Conservation (phyloP, 176 grass and related monocot genomes). For the Typha latifolia region DNA sequence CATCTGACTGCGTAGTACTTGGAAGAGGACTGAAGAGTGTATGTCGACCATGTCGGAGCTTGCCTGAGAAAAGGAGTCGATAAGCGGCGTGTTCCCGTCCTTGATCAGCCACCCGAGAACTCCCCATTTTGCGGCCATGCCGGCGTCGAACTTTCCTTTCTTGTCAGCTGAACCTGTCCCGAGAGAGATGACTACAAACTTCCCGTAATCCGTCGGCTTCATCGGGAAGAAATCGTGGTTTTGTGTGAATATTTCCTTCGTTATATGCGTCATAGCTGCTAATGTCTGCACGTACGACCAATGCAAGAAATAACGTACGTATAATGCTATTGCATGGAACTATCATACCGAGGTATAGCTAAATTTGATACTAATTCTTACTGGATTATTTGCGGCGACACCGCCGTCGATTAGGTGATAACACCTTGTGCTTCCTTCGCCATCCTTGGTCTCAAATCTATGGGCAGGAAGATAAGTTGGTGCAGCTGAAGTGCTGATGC, state of each 20-base stretch:
- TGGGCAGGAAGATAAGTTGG: constrained; percentile 67
- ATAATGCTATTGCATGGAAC: neutral
- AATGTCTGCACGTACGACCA: constrained; percentile 29
- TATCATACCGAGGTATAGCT: neutral
- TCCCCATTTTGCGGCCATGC: constrained; percentile 33
- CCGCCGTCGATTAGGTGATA: constrained; percentile 69
- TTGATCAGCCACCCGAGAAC: constrained; percentile 38
- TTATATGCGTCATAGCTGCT: constrained; percentile 37
- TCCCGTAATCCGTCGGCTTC: constrained; percentile 37
- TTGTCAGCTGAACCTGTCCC: constrained; percentile 31
- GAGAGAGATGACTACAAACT: constrained; percentile 39
- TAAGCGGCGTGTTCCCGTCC: constrained; percentile 22
- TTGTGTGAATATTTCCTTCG: constrained; percentile 28
- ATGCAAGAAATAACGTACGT: neutral
- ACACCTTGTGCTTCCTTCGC: neutral
- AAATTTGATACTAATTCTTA: constrained; percentile 10
- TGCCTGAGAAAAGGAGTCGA: constrained; percentile 32
- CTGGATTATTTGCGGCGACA: constrained; percentile 62
- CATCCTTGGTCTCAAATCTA: constrained; percentile 37
- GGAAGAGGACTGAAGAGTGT: constrained; percentile 29
- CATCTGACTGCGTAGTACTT: constrained; percentile 13
- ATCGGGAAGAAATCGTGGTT: constrained; percentile 30
- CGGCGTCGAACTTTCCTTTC: constrained; percentile 25
- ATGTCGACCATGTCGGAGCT: constrained; percentile 39
- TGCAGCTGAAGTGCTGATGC: constrained; percentile 54